phyloP scores from a whole-genome alignment of 208 protist species.

The Dictyostelium gargantuum region DNA sequence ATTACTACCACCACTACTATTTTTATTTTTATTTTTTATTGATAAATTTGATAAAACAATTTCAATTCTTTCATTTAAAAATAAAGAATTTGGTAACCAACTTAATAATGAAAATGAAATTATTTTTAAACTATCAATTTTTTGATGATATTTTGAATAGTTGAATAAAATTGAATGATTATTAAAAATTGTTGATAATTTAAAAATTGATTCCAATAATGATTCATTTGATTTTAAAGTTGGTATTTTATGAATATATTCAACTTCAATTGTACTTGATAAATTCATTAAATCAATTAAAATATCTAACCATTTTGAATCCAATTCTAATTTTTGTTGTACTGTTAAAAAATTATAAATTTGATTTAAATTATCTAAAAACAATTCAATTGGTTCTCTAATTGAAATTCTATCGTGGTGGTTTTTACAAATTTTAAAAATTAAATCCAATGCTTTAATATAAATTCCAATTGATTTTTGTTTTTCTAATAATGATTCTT shows the following conservation, averaged over 20 bases:
- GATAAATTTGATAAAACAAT: neutral
- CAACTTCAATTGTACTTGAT: neutral
- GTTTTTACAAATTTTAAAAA: neutral
- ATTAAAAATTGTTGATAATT: neutral
- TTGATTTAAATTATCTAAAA: neutral
- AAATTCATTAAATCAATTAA: neutral
- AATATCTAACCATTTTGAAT: neutral
- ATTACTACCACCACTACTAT: too few species aligned
- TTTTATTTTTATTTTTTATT: neutral
- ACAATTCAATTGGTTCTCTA: neutral
- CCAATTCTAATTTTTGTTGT: neutral
- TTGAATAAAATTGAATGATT: neutral
- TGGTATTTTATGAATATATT: conserved; percentile 2
- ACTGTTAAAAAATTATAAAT: neutral
- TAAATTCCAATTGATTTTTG: neutral
- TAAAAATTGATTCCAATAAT: neutral
- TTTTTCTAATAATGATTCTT: neutral
- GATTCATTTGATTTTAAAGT: neutral
- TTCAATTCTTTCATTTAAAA: neutral
- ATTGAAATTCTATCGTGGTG: neutral
- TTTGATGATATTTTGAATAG: neutral
- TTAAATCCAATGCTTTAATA: neutral
- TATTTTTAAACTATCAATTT: neutral
- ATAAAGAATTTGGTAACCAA: neutral
- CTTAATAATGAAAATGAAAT: neutral